Evolutionary conservation across 352 stramenopile species (phyloP), one percentile per base, ranked within the genome.

Genomic region (Globisporangium alternatum): DNA sequence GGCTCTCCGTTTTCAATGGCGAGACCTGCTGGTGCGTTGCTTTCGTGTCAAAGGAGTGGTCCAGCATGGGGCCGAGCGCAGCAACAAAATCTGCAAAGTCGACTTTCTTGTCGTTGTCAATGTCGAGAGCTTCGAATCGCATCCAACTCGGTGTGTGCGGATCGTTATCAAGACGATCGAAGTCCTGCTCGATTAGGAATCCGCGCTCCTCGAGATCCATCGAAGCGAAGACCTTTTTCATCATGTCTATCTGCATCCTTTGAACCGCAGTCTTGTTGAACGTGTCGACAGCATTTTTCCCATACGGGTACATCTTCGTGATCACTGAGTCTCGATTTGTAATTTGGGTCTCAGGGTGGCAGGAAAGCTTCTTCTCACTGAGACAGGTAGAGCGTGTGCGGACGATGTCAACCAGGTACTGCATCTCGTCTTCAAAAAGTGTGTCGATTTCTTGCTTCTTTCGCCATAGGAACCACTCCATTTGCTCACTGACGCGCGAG

Each of bases 381-480:
- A n/a, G 1, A 13, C 28, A 43, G 6, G 25, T 6, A 21, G 35
- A 37, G 2, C 30, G n/a, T 9, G 31, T 31, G 52, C 58, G 61
- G 5, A 86, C 56, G 22, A 85, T 67, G 33, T 83, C 77, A 12
- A 68, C 48, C 64, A 83, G 54, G 53, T 83, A 87, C 10, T 76
- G 69, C 69, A 90, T 78, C n/a, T 90, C 75, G 9, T 90, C 81
- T 33, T 84, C 69, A 0, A 89, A 53, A 1, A 90, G 53, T 63
- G 62, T 67, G 5, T 89, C 75, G 52, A 92, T 85, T 43, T 92
- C 83, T 60, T 90, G 78, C 54, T 88, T 88, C 19, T 78, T 77
- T 49, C 83, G 69, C 80, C 81, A 92, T 7, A 92, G 56, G 62
- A 92, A 92, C 83, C 81, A 92, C 66, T 92, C 83, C 70, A 77